Base-by-base conservation (phyloP, 768 basidiomycete genomes). In the Porphyrellus cyaneotinctus region DNA sequence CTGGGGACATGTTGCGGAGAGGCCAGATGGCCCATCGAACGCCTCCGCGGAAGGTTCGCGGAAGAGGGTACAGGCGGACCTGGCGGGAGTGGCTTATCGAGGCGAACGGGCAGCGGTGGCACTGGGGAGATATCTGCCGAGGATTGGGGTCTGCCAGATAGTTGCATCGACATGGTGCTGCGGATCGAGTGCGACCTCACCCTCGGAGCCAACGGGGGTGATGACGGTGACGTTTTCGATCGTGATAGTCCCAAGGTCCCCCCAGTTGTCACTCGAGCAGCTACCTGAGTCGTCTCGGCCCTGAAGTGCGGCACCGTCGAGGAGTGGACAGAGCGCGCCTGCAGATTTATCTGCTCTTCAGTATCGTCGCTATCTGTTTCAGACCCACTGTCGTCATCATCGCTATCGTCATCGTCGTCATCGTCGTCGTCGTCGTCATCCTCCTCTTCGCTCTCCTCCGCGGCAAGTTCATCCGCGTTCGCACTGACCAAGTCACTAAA, bases 391-490 rank as follows among this genome's bases (percentile, higher is more conserved):
- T 78, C 78, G 15, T 60, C 57, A 47, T 71, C 73, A 38, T 76
- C 74, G 8, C 32, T 24, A 0, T 75, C 76, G 28, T 61, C 58
- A 0, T 59, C 58, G 1, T 48, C 5, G 0, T 60, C 56, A 14
- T 78, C 80, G 18, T 78, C 76, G 9, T 70, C 63, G 9, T 73
- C 74, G 15, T 66, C 66, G 18, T 77, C 77, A 41, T 58, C 56
- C 0, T 77, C 76, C 11, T 79, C 81, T 30, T 80, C 80, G 38
- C 72, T 78, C 59, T 82, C 84, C 60, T 91, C 87, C 4, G 86
- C 91, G 7, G 84, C 88, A 47, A 92, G 69, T 60, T 95, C 94
- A 45, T 86, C 78, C 10, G 83, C 90, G 62, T 92, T 89, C 5
- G 83, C 91, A 46, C 78, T 76, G 28, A 88, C 80, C 38, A 95